Conservation (phyloP, 163 green algal genomes). For the Volvox carteri region DNA sequence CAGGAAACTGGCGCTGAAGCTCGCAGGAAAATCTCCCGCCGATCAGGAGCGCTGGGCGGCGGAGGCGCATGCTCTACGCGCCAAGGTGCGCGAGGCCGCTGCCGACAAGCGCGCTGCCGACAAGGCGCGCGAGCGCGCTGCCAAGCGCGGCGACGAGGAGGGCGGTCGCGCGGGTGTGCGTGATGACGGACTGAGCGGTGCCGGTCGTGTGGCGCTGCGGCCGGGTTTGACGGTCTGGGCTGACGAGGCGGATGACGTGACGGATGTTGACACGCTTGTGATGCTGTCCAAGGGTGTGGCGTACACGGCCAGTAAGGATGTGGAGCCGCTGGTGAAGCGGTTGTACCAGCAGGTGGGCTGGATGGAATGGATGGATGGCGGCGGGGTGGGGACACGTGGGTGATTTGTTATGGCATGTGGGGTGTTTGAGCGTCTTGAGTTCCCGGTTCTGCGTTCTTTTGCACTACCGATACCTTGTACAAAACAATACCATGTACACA, state of each 20-base stretch:
- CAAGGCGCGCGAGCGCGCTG: conserved; percentile 41
- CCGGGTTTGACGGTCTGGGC: conserved; percentile 57
- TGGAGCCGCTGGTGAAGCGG: conserved; percentile 67
- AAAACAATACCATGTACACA: too few relatives aligned
- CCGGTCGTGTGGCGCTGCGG: conserved; percentile 31
- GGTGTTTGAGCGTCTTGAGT: too few relatives aligned
- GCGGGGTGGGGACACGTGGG: too few relatives aligned
- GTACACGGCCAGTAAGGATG: conserved; percentile 52
- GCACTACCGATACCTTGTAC: too few relatives aligned
- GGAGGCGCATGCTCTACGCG: neutral
- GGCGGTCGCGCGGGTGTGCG: neutral
- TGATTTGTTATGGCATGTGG: too few relatives aligned
- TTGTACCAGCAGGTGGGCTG: conserved; percentile 63
- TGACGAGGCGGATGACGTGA: conserved; percentile 62
- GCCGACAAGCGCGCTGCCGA: conserved; percentile 29
- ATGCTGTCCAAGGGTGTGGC: conserved; percentile 71
- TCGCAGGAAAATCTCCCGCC: conserved; percentile 58
- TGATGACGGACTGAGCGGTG: conserved; percentile 1
- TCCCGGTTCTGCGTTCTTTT: too few relatives aligned
- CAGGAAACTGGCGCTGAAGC: conserved; percentile 57
- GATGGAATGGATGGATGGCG: too few relatives aligned
- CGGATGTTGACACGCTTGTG: conserved; percentile 70
- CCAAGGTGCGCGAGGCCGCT: conserved; percentile 19
- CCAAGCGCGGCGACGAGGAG: conserved; percentile 54
- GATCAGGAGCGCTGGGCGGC: conserved; percentile 6